phyloP scores from a whole-genome alignment of 2,329 filamentous ascomycete species.

The Cytospora leucostoma region DNA sequence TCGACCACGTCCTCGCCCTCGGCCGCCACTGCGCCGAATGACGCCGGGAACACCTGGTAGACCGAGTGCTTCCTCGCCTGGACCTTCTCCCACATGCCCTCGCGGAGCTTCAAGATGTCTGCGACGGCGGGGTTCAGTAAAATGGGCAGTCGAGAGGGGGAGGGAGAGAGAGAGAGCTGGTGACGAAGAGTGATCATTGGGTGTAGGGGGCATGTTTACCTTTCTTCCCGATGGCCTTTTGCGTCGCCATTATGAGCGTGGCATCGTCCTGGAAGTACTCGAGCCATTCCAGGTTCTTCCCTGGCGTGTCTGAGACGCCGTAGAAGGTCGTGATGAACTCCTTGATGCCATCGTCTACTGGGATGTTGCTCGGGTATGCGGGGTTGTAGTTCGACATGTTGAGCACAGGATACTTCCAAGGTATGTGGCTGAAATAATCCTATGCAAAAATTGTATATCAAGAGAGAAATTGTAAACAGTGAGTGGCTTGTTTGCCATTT shows the following conservation, averaged over 20 bases:
- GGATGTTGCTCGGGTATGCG: conserved; percentile 33
- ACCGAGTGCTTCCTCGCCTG: conserved; percentile 44
- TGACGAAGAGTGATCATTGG: too few relatives aligned
- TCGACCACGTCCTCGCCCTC: conserved; percentile 34
- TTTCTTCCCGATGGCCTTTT: conserved; percentile 38
- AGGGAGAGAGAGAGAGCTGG: too few relatives aligned
- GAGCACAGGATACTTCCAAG: not conserved
- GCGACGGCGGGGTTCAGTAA: not conserved
- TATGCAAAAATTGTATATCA: not conserved
- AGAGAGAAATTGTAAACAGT: too few relatives aligned
- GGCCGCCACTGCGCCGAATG: conserved; percentile 34
- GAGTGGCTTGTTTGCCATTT: not conserved
- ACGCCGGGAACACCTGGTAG: conserved; percentile 45
- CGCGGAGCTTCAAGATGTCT: conserved; percentile 46
- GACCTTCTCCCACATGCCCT: conserved; percentile 47
- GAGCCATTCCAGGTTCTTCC: conserved; percentile 47
- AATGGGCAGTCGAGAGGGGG: not conserved
- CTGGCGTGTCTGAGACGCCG: conserved; percentile 44
- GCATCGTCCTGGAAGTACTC: conserved; percentile 45
- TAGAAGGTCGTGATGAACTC: conserved; percentile 48
- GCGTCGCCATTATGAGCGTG: conserved; percentile 45
- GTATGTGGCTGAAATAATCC: not conserved
- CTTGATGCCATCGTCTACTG: conserved; percentile 31
- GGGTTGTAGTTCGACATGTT: conserved; percentile 32
- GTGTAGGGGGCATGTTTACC: conserved; percentile 1